phyloP scores from a whole-genome alignment of 2,329 filamentous ascomycete species.

The Colletotrichum lupini region DNA sequence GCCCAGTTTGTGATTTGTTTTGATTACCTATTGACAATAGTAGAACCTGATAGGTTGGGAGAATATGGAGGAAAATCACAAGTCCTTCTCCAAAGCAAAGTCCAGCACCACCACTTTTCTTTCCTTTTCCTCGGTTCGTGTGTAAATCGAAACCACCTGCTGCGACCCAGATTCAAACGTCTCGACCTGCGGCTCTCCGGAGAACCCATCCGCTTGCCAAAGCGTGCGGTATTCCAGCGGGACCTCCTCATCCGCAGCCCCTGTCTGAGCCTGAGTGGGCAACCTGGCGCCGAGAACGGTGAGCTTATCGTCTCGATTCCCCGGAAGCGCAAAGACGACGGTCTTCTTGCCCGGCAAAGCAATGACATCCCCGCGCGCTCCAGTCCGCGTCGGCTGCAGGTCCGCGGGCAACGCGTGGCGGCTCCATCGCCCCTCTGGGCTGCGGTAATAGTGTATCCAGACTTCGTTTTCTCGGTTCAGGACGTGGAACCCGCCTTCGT shows the following conservation, averaged over 20 bases:
- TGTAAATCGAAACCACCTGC: constrained; percentile 22
- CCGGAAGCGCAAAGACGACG: constrained; percentile 28
- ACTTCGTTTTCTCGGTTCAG: constrained; percentile 31
- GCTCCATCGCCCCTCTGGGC: constrained; percentile 13
- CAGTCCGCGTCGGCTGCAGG: constrained; percentile 26
- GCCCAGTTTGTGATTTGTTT: background rate
- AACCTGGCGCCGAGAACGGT: constrained; percentile 15
- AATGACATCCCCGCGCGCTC: constrained; percentile 21
- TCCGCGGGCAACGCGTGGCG: constrained; percentile 8
- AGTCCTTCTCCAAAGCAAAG: constrained; percentile 11
- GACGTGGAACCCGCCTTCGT: constrained; percentile 26
- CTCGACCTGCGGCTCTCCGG: constrained; percentile 31
- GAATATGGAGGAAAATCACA: background rate
- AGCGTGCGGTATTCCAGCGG: constrained; percentile 7
- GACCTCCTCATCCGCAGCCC: background rate
- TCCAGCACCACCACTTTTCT: constrained; percentile 29
- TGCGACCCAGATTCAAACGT: constrained; percentile 20
- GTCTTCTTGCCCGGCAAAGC: constrained; percentile 9
- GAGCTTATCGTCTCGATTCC: constrained; percentile 23
- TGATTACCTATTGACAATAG: background rate
- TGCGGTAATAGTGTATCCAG: constrained; percentile 32
- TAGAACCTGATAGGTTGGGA: background rate
- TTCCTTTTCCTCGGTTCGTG: constrained; percentile 29
- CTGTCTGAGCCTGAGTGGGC: background rate
- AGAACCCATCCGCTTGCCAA: constrained; percentile 24